A percentile compares a stretch with the other conserved stretches of the same genome.
Evolutionary conservation across 306 rosid species (phyloP).

Genomic region (Parietaria judaica): DNA sequence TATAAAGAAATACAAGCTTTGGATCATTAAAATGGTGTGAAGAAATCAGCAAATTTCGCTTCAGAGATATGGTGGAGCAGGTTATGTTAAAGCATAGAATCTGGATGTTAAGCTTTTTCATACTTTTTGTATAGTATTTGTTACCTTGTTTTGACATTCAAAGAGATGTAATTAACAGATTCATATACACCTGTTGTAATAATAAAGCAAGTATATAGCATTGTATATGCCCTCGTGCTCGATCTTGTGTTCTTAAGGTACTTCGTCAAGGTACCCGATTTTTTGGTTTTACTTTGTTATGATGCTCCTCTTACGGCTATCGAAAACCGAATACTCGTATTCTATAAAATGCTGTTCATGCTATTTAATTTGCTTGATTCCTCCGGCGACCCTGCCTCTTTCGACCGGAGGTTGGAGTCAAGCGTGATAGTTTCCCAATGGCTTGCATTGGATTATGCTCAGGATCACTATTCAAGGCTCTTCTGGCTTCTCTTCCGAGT

Average conservation of each 20-base stretch:
- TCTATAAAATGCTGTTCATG: no score
- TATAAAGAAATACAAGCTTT: constrained; percentile 67
- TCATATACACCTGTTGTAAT: neutral
- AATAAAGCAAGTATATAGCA: no score
- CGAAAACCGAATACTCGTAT: no score
- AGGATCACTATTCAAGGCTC: constrained; percentile 20
- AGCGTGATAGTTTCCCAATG: constrained; percentile 20
- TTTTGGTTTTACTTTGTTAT: no score
- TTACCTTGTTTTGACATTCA: constrained; percentile 4
- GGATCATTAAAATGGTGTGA: constrained; percentile 76
- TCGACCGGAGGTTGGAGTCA: constrained; percentile 9
- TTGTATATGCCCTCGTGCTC: no score
- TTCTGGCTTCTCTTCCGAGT: constrained; percentile 58
- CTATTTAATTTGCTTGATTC: no score
- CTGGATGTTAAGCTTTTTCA: constrained; percentile 21
- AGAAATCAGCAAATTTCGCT: constrained; percentile 9
- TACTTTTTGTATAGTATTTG: constrained; percentile 38
- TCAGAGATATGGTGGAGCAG: constrained; percentile 9
- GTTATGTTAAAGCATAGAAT: constrained; percentile 11
- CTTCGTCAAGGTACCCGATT: no score
- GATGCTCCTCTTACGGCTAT: no score
- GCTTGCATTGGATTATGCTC: constrained; percentile 52
- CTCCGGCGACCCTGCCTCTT: no score
- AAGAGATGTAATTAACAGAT: constrained; percentile 9
- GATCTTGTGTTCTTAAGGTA: no score